Conservation (phyloP, 768 basidiomycete genomes). For the Galerina marginata region DNA sequence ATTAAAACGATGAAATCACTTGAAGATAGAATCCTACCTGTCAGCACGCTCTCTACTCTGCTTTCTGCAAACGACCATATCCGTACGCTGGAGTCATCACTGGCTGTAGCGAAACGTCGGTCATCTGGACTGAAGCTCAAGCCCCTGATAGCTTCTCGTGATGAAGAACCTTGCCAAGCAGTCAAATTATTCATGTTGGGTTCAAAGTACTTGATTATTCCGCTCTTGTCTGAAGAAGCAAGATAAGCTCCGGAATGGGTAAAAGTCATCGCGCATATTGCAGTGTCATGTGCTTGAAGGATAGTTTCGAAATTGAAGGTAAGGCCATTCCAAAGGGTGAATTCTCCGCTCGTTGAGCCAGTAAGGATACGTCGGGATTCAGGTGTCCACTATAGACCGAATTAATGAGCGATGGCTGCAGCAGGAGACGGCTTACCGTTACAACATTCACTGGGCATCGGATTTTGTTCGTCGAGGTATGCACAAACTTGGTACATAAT, state of each 20-base stretch:
- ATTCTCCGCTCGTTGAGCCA: conserved; percentile 96
- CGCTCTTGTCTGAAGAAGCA: conserved; percentile 90
- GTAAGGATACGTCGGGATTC: conserved; percentile 93
- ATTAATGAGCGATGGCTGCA: neutral
- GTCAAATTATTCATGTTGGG: conserved; percentile 99
- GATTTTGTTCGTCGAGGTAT: conserved; percentile 98
- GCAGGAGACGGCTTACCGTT: conserved; percentile 60
- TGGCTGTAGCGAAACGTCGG: conserved; percentile 89
- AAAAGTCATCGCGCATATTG: conserved; percentile 88
- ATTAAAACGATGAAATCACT: neutral
- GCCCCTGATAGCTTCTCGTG: conserved; percentile 92
- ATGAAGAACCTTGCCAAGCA: conserved; percentile 85
- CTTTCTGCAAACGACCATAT: conserved; percentile 96
- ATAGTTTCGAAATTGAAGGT: conserved; percentile 99
- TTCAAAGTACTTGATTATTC: conserved; percentile 98
- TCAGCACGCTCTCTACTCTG: conserved; percentile 84
- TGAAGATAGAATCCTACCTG: conserved; percentile 53
- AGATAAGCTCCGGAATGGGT: conserved; percentile 94
- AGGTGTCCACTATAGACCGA: conserved; percentile 85
- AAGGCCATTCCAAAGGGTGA: conserved; percentile 98
- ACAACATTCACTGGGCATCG: conserved; percentile 97
- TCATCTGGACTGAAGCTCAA: conserved; percentile 94
- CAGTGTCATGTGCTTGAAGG: conserved; percentile 96
- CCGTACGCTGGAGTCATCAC: conserved; percentile 93
- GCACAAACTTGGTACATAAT: conserved; percentile 95